Evolutionary conservation across 176 grass and related monocot genomes (phyloP).

Genomic region (Thinopyrum elongatum): DNA sequence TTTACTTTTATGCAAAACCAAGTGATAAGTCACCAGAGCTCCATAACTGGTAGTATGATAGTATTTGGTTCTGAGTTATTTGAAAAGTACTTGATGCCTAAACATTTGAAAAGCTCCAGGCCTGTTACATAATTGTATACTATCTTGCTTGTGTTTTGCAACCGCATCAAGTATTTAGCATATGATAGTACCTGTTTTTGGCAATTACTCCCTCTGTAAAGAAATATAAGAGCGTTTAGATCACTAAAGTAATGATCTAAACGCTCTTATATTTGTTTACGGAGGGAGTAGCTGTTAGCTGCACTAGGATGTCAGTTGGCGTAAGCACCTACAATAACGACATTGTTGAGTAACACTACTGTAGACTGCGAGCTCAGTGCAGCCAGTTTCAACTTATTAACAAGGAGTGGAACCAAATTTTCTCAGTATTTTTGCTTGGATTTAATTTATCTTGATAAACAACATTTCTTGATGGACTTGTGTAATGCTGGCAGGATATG

Average conservation of each 20-base stretch:
- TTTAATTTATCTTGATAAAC: conserved; percentile 18
- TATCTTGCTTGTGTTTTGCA: neutral
- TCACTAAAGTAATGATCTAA: no score
- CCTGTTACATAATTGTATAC: neutral
- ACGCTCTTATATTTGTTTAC: no score
- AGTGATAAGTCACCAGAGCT: neutral
- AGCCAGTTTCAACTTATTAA: neutral
- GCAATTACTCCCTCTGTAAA: no score
- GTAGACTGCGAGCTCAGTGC: conserved; percentile 11
- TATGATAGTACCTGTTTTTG: neutral
- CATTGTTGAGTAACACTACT: neutral
- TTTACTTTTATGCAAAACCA: conserved; percentile 15
- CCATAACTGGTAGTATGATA: neutral
- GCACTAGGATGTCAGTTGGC: neutral
- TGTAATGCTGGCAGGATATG: conserved; percentile 43
- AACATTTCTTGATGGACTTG: conserved; percentile 20
- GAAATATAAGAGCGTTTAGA: no score
- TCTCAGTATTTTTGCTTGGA: neutral
- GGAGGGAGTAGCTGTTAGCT: neutral
- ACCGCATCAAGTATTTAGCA: neutral
- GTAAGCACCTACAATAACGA: neutral
- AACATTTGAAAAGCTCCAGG: neutral
- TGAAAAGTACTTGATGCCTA: neutral
- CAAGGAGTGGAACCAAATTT: neutral
- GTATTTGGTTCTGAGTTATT: neutral